Evolutionary conservation across 192 early-diverging fungal species (phyloP), one percentile per base, ranked within the genome.

Genomic region (Linnemannia hyalina): DNA sequence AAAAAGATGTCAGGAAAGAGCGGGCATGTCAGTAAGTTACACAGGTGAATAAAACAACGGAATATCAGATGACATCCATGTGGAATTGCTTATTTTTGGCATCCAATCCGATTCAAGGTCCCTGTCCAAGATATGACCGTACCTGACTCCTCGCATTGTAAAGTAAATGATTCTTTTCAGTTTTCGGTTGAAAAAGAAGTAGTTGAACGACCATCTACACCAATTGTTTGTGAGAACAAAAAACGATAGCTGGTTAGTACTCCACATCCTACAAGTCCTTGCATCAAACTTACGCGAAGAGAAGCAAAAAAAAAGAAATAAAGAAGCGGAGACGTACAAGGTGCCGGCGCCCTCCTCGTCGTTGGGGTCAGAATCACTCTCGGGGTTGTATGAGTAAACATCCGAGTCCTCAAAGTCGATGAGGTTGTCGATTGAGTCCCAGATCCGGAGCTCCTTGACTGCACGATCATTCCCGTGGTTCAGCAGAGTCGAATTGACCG

Each of bases 151-250:
- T 80, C 95, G 92, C 36, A 95, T 95, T 1, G 97, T 97, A 82
- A 99, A 96, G 83, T 97, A 99, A 18, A 99, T 92, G 49, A 99
- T 95, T 68, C 97, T 91, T 87, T 97, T 98, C 82, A 97, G 87
- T 80, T 94, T 94, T 75, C 94, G 93, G 88, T 99, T 99, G 78
- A 95, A 95, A 90, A 99, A 99, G 83, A 99, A 99, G 92, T 97
- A 97, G 92, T 99, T 97, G 88, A 98, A 96, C 41, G 96, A 96
- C 97, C 97, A 98, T 65, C 96, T 97, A 80, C 36, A 49, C 20
- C 73, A 70, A 42, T 65, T 47, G 35, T 23, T 16, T 70, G 15
- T 54, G 74, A 36, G 70, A 70, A 20, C 16, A 35, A 70, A 16
- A 4, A 41, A 57, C 26, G n/a, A 10, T 26, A 26, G 4, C 7